These are phyloP conservation scores for Immersiella caudata DNA, from an alignment of 495 filamentous ascomycete species.

Conservation along the genomic window DNA sequence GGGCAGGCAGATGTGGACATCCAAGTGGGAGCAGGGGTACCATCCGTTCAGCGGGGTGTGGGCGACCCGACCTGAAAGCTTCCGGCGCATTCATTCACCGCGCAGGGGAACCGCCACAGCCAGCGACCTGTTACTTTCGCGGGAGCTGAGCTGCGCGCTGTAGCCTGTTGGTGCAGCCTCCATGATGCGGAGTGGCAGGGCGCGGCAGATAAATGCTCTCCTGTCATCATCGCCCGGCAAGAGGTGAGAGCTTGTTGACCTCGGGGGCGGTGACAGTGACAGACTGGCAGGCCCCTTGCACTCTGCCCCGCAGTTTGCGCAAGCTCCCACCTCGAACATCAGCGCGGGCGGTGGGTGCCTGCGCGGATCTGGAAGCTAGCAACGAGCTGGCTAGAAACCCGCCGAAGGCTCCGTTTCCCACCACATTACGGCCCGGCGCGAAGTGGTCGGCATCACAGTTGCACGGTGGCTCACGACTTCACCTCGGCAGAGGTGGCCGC, in stretches of 20 bases:
- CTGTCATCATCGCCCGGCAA: no score
- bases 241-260: neutral
- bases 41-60: slow-evolving; percentile 16
- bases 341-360: neutral
- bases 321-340: neutral
- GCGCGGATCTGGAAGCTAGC: neutral
- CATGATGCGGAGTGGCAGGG: neutral
- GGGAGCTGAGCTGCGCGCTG: neutral
- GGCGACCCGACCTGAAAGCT: neutral
- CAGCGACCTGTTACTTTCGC: neutral
- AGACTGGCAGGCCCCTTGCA: neutral
- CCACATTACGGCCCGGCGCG: neutral
- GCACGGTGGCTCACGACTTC: neutral
- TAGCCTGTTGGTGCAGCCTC: neutral
- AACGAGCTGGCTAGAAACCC: neutral
- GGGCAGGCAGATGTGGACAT: slow-evolving; percentile 20
- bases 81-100: neutral
- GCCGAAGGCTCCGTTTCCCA: neutral
- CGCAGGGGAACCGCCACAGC: neutral
- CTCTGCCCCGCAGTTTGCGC: neutral
- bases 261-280: neutral
- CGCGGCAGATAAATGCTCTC: neutral
- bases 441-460: neutral
- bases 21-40: slow-evolving; percentile 2
- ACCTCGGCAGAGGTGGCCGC: neutral